Conservation (phyloP, 2,329 filamentous ascomycete species). For the Paecilomyces sp. region DNA sequence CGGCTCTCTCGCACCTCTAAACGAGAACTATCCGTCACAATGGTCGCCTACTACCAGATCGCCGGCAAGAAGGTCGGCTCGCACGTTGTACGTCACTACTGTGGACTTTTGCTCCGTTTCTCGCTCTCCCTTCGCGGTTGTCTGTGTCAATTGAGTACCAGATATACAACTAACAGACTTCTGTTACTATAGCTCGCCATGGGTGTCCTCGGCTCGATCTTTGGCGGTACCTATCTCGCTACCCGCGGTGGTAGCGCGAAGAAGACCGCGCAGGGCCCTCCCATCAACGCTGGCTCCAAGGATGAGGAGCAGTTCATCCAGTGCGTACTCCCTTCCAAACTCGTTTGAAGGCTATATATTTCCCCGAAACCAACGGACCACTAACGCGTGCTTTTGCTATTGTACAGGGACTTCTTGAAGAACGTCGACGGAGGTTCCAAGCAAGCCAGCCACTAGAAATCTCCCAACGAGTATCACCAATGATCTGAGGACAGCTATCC, state of each 20-base stretch:
- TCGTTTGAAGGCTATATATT: not conserved
- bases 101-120: constrained; percentile 3
- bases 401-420: constrained; percentile 44
- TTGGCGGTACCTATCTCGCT: constrained; percentile 40
- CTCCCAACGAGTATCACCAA: constrained; percentile 3
- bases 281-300: constrained; percentile 58
- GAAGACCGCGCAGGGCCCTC: constrained; percentile 43
- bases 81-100: constrained; percentile 39
- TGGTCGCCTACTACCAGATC: constrained; percentile 47
- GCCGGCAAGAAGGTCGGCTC: constrained; percentile 47
- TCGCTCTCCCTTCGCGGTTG: not conserved
- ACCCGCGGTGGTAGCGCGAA: constrained; percentile 41
- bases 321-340: constrained; percentile 38
- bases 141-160: not conserved
- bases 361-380: not conserved
- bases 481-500: constrained; percentile 1
- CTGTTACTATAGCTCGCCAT: constrained; percentile 50
- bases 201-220: constrained; percentile 46
- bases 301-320: constrained; percentile 64
- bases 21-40: constrained; percentile 25
- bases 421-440: constrained; percentile 41
- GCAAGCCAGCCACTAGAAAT: constrained; percentile 34
- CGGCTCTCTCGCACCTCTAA: constrained; percentile 1
- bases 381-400: not conserved
- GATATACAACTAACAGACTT: constrained; percentile 1